Conservation (phyloP, 208 protist genomes). For the Wallacemonas collosoma region DNA sequence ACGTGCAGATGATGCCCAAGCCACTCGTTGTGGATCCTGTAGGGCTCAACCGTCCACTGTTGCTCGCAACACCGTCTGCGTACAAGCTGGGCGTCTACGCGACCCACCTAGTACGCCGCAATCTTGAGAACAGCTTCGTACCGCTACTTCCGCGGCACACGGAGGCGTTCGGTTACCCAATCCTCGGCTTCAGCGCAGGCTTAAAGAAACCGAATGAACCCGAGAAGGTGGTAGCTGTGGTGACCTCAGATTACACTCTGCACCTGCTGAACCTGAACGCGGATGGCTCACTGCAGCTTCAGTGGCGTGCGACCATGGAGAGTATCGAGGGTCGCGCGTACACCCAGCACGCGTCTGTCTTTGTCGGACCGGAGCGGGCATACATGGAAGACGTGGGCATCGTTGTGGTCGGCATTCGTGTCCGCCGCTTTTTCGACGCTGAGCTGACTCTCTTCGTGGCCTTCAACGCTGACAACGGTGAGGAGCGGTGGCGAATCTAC, state of each 20-base stretch:
- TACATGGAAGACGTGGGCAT: slow-evolving; percentile 77
- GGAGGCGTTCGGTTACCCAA: slow-evolving; percentile 32
- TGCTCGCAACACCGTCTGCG: slow-evolving; percentile 40
- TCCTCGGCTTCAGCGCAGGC: slow-evolving; percentile 67
- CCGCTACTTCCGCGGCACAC: slow-evolving; percentile 22
- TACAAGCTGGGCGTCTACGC: slow-evolving; percentile 46
- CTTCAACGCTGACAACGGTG: slow-evolving; percentile 69
- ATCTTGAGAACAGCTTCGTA: slow-evolving; percentile 55
- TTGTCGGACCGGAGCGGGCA: slow-evolving; percentile 76
- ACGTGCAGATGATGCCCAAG: slow-evolving; percentile 48
- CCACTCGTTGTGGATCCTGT: slow-evolving; percentile 64
- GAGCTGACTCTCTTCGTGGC: slow-evolving; percentile 66
- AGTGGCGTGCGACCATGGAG: slow-evolving; percentile 49
- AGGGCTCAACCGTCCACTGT: slow-evolving; percentile 48
- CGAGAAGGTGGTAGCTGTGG: slow-evolving; percentile 47
- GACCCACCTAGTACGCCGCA: slow-evolving; percentile 47
- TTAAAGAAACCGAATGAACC: slow-evolving; percentile 30
- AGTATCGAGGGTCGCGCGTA: slow-evolving; percentile 23
- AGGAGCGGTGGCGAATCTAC: slow-evolving; percentile 73
- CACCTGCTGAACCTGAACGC: slow-evolving; percentile 13
- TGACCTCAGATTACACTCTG: slow-evolving; percentile 63
- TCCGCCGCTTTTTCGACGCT: slow-evolving; percentile 16
- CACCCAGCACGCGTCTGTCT: slow-evolving; percentile 56
- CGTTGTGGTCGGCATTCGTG: slow-evolving; percentile 47
- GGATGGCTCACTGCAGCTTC: slow-evolving; percentile 20